These are phyloP conservation scores for Lachnellula arida DNA, from an alignment of 2,329 filamentous ascomycete genomes.

Conservation along the genomic window DNA sequence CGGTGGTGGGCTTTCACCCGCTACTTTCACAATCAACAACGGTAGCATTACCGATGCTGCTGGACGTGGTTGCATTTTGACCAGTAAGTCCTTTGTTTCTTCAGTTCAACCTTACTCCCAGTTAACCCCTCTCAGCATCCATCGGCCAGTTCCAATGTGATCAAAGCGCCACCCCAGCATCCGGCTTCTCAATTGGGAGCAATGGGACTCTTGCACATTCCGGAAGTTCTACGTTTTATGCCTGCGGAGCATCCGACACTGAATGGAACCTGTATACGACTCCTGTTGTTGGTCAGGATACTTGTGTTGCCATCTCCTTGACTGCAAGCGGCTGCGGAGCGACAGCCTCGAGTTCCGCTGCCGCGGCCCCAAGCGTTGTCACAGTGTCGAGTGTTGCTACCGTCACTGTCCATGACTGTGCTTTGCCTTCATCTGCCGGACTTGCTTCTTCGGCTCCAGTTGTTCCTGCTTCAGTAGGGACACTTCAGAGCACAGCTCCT, in stretches of 20 bases:
- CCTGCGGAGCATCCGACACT: conserved; percentile 51
- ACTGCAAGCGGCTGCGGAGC: conserved; percentile 36
- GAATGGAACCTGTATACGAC: conserved; percentile 52
- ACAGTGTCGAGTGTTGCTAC: neutral
- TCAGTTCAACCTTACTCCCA: neutral
- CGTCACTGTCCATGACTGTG: conserved; percentile 14
- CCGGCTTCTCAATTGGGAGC: conserved; percentile 52
- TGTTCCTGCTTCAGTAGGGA: neutral
- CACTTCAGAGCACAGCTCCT: neutral
- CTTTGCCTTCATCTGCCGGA: neutral
- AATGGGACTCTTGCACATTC: conserved; percentile 47
- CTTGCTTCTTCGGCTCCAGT: neutral
- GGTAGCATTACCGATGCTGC: conserved; percentile 50
- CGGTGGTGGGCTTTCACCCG: conserved; percentile 43
- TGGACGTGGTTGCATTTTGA: conserved; percentile 59
- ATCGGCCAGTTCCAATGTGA: conserved; percentile 40
- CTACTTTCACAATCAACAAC: conserved; percentile 51
- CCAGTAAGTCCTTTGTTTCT: conserved; percentile 37
- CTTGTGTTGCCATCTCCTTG: conserved; percentile 47
- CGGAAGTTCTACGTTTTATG: conserved; percentile 50
- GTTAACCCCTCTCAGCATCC: conserved; percentile 3
- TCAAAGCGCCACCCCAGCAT: conserved; percentile 42
- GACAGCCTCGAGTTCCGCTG: neutral
- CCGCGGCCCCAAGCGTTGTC: neutral
- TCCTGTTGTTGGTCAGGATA: conserved; percentile 37